A percentile compares a stretch with the other conserved stretches of the same genome.
These are phyloP conservation scores for Isabelozyma pseudorhagii DNA, from an alignment of 805 yeast genomes.

Conservation along the genomic window DNA sequence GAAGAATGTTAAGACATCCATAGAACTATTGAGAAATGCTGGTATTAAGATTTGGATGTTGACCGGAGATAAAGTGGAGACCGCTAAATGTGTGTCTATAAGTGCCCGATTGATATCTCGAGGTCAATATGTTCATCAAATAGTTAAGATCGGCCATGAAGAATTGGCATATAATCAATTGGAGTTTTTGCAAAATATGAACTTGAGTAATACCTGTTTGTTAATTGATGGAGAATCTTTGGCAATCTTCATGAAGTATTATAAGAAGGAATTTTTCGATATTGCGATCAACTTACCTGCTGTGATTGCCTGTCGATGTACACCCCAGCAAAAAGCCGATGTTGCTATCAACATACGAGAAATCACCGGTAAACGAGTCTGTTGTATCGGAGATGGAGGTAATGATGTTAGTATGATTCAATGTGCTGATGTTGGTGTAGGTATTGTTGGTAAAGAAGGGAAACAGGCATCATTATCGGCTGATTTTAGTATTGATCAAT, in stretches of 20 bases:
- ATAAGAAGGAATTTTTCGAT: conserved; percentile 69
- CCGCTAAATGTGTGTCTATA: conserved; percentile 97
- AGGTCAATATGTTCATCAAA: conserved; percentile 89
- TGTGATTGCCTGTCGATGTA: conserved; percentile 97
- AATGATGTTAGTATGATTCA: conserved; percentile 99
- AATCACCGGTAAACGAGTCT: conserved; percentile 82
- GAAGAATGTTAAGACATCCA: conserved; percentile 83
- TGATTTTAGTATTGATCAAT: conserved; percentile 90
- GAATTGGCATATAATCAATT: conserved; percentile 71
- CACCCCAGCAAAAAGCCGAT: conserved; percentile 98
- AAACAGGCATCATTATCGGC: conserved; percentile 97
- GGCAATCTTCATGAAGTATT: conserved; percentile 60
- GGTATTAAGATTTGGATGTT: conserved; percentile 99
- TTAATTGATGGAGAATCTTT: conserved; percentile 93
- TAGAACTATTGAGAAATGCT: conserved; percentile 90
- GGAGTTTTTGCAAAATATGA: conserved; percentile 60
- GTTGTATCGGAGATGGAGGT: conserved; percentile 99
- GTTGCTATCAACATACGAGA: conserved; percentile 78
- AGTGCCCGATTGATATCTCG: conserved; percentile 89
- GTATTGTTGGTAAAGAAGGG: conserved; percentile 98
- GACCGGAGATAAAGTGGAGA: conserved; percentile 98
- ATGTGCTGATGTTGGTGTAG: conserved; percentile 98
- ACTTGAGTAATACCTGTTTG: conserved; percentile 62
- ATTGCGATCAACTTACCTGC: conserved; percentile 80
- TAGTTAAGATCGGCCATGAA: conserved; percentile 63